Conservation (phyloP, 345 rosid genomes). For the Acer saccharum region DNA sequence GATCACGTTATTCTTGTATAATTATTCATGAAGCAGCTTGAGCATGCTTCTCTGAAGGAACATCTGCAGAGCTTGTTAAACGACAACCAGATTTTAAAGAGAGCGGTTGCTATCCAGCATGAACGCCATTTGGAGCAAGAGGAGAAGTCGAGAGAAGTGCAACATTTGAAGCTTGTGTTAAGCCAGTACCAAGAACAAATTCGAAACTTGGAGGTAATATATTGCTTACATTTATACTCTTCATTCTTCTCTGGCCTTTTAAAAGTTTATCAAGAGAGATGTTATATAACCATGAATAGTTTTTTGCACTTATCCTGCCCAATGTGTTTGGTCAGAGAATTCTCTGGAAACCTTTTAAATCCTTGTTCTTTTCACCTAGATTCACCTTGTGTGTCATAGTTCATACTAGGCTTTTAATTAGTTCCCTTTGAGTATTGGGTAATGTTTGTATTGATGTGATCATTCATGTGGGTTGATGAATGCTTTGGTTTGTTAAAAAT, state of each 20-base stretch:
- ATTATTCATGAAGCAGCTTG: slow-evolving; percentile 36
- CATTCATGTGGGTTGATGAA: not conserved
- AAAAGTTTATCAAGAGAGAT: not conserved
- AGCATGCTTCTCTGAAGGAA: slow-evolving; percentile 40
- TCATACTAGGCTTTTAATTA: not conserved
- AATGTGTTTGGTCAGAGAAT: not conserved
- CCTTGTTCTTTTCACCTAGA: not conserved
- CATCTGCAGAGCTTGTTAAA: slow-evolving; percentile 42
- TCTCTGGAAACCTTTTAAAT: not conserved
- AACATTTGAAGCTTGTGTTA: slow-evolving; percentile 37
- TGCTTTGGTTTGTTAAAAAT: not conserved
- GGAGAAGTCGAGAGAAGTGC: slow-evolving; percentile 44
- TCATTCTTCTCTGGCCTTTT: not conserved
- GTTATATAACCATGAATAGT: not conserved
- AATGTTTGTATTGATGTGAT: not conserved
- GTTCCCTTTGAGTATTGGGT: not conserved
- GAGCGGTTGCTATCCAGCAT: slow-evolving; percentile 48
- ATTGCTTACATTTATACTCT: not conserved
- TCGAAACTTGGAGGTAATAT: slow-evolving; percentile 47
- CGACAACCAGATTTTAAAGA: slow-evolving; percentile 54
- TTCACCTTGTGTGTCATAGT: not conserved
- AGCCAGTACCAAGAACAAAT: slow-evolving; percentile 54
- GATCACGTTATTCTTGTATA: not conserved
- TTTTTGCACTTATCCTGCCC: not conserved
- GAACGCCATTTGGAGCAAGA: slow-evolving; percentile 49